Evolutionary conservation across 257 asterid species (phyloP).

Genomic region (Scutellaria barbata): DNA sequence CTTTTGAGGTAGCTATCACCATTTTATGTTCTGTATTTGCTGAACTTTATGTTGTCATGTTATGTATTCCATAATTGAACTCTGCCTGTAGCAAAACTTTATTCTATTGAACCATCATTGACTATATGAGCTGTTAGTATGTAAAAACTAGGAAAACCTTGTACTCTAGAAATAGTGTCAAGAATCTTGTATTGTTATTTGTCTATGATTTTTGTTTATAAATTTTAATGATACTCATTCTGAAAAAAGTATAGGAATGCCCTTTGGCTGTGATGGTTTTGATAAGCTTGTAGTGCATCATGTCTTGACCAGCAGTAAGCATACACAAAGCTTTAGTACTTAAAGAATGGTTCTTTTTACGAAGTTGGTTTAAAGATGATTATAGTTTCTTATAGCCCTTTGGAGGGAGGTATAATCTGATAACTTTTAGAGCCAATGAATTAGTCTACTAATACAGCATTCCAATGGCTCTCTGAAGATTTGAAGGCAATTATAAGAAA

Average conservation of each 20-base stretch:
- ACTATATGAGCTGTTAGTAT: background rate
- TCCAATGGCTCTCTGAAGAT: too few species aligned
- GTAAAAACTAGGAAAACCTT: background rate
- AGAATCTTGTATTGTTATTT: background rate
- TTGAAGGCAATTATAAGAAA: too few species aligned
- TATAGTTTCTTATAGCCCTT: slow-evolving; percentile 6
- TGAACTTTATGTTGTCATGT: background rate
- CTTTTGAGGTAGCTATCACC: background rate
- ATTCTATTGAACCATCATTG: background rate
- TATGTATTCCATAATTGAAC: slow-evolving; percentile 3
- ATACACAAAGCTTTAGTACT: background rate
- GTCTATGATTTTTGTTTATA: background rate
- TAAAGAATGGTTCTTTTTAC: background rate
- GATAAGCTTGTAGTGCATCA: background rate
- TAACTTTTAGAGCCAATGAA: background rate
- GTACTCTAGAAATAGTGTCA: background rate
- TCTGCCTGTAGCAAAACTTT: background rate
- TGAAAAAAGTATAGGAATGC: background rate
- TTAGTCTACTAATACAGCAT: background rate
- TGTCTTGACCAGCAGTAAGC: background rate
- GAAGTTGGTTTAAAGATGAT: too few species aligned
- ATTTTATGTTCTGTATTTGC: background rate
- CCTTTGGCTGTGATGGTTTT: background rate
- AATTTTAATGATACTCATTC: background rate
- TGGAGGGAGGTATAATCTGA: background rate